Base-by-base conservation (phyloP, 495 filamentous ascomycete genomes). In the Viridothelium virens region DNA sequence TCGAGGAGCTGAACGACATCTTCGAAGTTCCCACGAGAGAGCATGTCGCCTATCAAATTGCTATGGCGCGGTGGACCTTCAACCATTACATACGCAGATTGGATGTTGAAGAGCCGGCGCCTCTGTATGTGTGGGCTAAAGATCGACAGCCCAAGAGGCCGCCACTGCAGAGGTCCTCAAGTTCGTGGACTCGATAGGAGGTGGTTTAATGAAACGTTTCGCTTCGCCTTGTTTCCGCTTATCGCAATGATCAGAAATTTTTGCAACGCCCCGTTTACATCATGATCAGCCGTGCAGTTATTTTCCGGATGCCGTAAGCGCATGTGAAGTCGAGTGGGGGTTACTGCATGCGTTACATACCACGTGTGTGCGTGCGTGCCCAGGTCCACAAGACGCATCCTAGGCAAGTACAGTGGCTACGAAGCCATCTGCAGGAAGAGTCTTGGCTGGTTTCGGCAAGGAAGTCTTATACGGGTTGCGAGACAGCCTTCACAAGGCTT, bases 1-100 rank as follows among this genome's bases (percentile, higher is more conserved):
- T 88, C 11, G 90, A 95, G 75, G 91, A 95, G 73, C 79, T 95
- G 46, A 90, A 95, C 76, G 91, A 91, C 72, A 85, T 95, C 64
- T 95, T 75, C 56, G 75, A 70, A 5, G 77, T 79, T 14, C 69
- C 75, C 10, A 78, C 74, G 6, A 66, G 59, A 12, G 68, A 63
- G n/a, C 75, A 77, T 66, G 68, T 75, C 62, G 66, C 67, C n/a
- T 79, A 78, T 64, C 78, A 79, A 68, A 44, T 70, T 38, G 53
- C 53, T 14, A 59, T 59, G 53, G 53, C 53, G 1, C 53, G 53
- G 36, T 59, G 53, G 53, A 59, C 41, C 14, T 44, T 44, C 1
- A 44, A 44, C 14, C 41, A 44, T 14, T 44, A 44, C 14, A 44
- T n/a, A 59, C 7, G 11, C 36, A 18, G 53, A 33, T 36, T 59